A percentile compares a stretch with the other conserved stretches of the same genome.
Evolutionary conservation across 345 rosid genomes (phyloP).

Genomic region (Aquilaria yunnanensis): DNA sequence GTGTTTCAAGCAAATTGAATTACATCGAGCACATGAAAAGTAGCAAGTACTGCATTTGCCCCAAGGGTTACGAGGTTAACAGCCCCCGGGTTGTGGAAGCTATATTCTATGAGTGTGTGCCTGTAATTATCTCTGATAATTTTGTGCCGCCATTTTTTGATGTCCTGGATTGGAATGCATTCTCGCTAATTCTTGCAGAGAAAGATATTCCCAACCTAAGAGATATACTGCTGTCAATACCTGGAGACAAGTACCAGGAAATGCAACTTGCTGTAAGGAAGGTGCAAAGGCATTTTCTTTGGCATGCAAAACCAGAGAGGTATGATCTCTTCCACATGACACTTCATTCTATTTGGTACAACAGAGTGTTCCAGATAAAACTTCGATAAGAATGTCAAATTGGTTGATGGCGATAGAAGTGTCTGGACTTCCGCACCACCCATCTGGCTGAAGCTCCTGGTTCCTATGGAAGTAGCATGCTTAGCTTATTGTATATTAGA

Average conservation of each 20-base stretch:
- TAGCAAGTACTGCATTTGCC: conserved; percentile 92
- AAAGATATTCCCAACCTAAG: conserved; percentile 74
- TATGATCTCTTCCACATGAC: conserved; percentile 92
- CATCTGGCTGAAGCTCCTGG: background rate
- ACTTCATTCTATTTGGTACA: conserved; percentile 89
- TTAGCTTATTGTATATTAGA: background rate
- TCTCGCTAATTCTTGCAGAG: conserved; percentile 74
- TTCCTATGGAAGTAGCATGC: conserved; percentile 1
- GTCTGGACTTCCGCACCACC: too few relatives aligned
- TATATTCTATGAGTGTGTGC: conserved; percentile 87
- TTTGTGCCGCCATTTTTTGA: conserved; percentile 89
- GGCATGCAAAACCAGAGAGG: conserved; percentile 81
- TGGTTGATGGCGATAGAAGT: background rate
- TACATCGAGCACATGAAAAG: conserved; percentile 88
- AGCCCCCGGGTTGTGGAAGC: conserved; percentile 93
- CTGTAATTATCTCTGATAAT: conserved; percentile 83
- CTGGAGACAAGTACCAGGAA: conserved; percentile 52
- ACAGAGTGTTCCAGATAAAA: conserved; percentile 76
- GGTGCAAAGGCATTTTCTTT: conserved; percentile 76
- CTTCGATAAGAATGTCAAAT: conserved; percentile 29
- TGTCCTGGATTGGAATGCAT: conserved; percentile 72
- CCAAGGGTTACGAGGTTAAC: conserved; percentile 88
- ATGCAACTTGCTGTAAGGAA: conserved; percentile 76
- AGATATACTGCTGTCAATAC: conserved; percentile 50
- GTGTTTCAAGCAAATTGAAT: conserved; percentile 89